Conservation (phyloP, 352 stramenopile species). For the Phytophthora colocasiae region DNA sequence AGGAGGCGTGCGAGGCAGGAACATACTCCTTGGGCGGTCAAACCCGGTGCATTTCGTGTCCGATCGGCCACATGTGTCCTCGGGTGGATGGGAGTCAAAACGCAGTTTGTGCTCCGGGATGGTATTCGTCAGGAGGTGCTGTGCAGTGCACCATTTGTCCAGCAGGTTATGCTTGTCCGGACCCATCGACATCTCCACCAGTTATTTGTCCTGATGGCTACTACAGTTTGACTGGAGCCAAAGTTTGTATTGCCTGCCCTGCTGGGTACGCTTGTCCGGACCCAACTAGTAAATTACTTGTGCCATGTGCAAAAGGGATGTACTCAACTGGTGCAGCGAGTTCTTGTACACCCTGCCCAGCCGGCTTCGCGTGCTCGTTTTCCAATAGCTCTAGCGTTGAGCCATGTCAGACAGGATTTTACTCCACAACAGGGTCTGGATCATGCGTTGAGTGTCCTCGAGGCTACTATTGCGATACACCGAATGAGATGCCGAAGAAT, state of each 20-base stretch:
- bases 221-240: slow-evolving; percentile 66
- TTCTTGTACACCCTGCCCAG: slow-evolving; percentile 71
- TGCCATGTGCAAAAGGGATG: slow-evolving; percentile 61
- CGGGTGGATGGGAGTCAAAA: slow-evolving; percentile 57
- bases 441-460: slow-evolving; percentile 81
- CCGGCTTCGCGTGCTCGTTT: slow-evolving; percentile 80
- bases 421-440: slow-evolving; percentile 61
- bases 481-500: slow-evolving; percentile 69
- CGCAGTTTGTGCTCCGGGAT: slow-evolving; percentile 47
- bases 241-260: slow-evolving; percentile 62
- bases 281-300: slow-evolving; percentile 48
- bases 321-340: slow-evolving; percentile 61
- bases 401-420: slow-evolving; percentile 68
- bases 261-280: slow-evolving; percentile 83
- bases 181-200: slow-evolving; percentile 37
- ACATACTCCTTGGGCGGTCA: slow-evolving; percentile 73
- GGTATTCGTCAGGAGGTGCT: slow-evolving; percentile 44
- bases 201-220: slow-evolving; percentile 58
- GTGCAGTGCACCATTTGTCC: slow-evolving; percentile 75
- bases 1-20: slow-evolving; percentile 53
- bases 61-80: slow-evolving; percentile 64
- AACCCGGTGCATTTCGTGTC: slow-evolving; percentile 52
- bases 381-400: slow-evolving; percentile 68
- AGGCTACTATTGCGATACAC: slow-evolving; percentile 81
- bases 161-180: slow-evolving; percentile 58